Conservation (phyloP, 2,329 filamentous ascomycete species). For the Parasarocladium wereldwijsianum region DNA sequence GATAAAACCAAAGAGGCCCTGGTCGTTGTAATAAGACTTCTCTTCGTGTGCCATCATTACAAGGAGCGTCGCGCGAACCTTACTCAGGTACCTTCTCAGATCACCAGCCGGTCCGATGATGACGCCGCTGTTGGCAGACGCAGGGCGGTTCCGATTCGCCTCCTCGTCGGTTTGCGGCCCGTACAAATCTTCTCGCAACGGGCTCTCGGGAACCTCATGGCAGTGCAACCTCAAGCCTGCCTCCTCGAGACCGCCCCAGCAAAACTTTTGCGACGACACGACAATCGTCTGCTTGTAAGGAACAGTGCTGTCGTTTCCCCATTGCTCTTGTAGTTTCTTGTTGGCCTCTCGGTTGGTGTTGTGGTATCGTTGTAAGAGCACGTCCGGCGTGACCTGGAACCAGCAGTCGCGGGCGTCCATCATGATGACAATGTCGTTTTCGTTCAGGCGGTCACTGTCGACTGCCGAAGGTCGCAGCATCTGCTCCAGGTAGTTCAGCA, state of each 20-base stretch:
- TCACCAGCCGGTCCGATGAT: constrained; percentile 15
- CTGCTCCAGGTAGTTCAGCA: constrained; percentile 12
- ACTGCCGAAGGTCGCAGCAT: constrained; percentile 1
- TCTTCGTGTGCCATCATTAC: constrained; percentile 6
- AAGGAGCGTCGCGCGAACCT: constrained; percentile 13
- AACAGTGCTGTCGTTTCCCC: no score
- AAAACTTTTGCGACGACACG: constrained; percentile 10
- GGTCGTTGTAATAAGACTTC: constrained; percentile 13
- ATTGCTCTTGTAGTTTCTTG: constrained; percentile 5
- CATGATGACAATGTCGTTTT: constrained; percentile 12
- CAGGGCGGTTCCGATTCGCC: no score
- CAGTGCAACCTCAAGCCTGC: constrained; percentile 10
- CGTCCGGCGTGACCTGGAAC: constrained; percentile 14
- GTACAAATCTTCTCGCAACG: constrained; percentile 8
- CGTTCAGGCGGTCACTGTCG: constrained; percentile 6
- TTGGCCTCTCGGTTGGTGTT: constrained; percentile 9
- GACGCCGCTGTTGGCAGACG: constrained; percentile 16
- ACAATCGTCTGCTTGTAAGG: constrained; percentile 10
- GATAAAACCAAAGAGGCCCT: constrained; percentile 16
- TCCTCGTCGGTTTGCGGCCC: constrained; percentile 8
- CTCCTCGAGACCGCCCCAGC: constrained; percentile 6
- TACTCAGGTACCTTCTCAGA: constrained; percentile 12
- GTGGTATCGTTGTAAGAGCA: constrained; percentile 13
- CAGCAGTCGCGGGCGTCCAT: constrained; percentile 14
- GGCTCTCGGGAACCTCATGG: constrained; percentile 8